These are phyloP conservation scores for Nadsonia fulvescens DNA, from an alignment of 805 yeast genomes.

Conservation along the genomic window DNA sequence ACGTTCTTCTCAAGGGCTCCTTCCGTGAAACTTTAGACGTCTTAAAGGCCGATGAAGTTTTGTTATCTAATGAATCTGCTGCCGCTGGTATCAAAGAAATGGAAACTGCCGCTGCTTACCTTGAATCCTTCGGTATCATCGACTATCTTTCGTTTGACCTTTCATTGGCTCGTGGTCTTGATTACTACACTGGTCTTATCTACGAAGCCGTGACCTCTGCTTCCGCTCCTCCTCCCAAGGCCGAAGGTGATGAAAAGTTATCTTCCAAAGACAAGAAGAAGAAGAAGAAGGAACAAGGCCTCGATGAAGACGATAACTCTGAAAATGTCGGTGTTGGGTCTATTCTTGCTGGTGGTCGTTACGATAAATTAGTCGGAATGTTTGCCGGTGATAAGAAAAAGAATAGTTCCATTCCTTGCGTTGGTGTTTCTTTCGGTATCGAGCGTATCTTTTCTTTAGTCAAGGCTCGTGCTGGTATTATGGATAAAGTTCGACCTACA, in stretches of 20 bases:
- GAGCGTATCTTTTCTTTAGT: constrained; percentile 85
- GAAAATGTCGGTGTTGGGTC: constrained; percentile 97
- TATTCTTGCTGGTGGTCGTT: constrained; percentile 97
- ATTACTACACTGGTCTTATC: constrained; percentile 91
- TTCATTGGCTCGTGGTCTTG: constrained; percentile 92
- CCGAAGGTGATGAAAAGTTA: constrained; percentile 36
- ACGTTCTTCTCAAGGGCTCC: constrained; percentile 64
- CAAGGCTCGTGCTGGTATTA: constrained; percentile 51
- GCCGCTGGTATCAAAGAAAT: constrained; percentile 69
- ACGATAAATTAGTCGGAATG: constrained; percentile 94
- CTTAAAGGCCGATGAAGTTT: constrained; percentile 37
- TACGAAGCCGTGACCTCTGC: constrained; percentile 92
- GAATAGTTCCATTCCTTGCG: constrained; percentile 75
- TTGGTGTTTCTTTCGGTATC: constrained; percentile 92
- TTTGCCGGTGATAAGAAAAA: constrained; percentile 71
- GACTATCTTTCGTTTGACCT: constrained; percentile 65
- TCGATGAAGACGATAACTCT: constrained; percentile 76
- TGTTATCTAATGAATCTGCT: constrained; percentile 54
- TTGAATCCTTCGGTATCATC: constrained; percentile 62
- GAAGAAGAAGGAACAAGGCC: constrained; percentile 23
- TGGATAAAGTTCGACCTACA: constrained; percentile 54
- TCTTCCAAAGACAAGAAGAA: constrained; percentile 13
- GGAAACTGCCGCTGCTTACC: constrained; percentile 51
- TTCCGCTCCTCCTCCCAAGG: constrained; percentile 86
- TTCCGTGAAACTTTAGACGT: constrained; percentile 26